A percentile compares a stretch with the other conserved stretches of the same genome.
Conservation (phyloP, 2,329 filamentous ascomycete genomes). For the Fusarium sp. region DNA sequence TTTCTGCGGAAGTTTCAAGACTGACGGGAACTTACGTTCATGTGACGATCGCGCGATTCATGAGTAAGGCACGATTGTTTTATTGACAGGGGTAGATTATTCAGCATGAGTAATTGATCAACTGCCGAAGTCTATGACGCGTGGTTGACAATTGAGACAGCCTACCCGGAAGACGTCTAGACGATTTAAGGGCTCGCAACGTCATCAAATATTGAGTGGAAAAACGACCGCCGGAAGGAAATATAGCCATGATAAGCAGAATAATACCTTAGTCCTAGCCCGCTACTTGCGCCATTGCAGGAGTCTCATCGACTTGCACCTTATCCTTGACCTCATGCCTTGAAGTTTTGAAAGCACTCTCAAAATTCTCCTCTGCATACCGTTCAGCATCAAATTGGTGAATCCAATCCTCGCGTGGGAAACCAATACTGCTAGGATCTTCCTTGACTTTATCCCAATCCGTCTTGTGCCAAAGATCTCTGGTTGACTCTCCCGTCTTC, state of each 20-base stretch:
- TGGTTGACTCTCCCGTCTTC: conserved; percentile 35
- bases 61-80: no score
- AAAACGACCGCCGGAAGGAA: neutral
- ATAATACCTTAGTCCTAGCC: neutral
- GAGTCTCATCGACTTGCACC: neutral
- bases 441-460: conserved; percentile 33
- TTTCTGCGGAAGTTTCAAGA: neutral
- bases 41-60: neutral
- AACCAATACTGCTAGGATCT: conserved; percentile 22
- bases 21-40: neutral
- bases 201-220: neutral
- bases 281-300: neutral
- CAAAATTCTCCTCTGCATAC: conserved; percentile 34
- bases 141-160: no score
- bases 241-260: neutral
- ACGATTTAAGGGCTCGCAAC: neutral
- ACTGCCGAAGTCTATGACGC: conserved; percentile 9
- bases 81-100: neutral
- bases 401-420: conserved; percentile 38
- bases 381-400: conserved; percentile 35
- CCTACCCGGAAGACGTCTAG: neutral
- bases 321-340: neutral
- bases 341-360: neutral
- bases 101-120: neutral
- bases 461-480: conserved; percentile 39